Base-by-base conservation (phyloP, 257 asterid genomes). In the Nicotiana knightiana region DNA sequence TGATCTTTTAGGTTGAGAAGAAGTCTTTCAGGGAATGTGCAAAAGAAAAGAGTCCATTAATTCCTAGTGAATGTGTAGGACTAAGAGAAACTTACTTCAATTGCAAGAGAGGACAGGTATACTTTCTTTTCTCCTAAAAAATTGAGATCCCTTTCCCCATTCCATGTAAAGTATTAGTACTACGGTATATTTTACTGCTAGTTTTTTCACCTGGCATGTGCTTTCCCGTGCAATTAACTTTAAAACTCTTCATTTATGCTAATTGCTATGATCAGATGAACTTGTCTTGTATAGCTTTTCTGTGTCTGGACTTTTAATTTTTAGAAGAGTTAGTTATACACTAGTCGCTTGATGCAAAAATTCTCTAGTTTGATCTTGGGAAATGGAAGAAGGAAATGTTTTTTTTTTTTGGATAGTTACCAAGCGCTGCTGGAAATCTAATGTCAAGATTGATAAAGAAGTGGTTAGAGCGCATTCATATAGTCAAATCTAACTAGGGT, bases 31-130 rank as follows among this genome's bases (percentile, higher is more conserved):
- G 97, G 70, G 99, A 95, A 33, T 95, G 99, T 70, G 96, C 96
- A 0, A 92, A 91, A 80, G 97, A 92, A 87, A 88, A 85, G 83
- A 88, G 91, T 87, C 98, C 98, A 11, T 83, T 83, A 9, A 92
- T 95, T 82, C 90, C 98, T 6, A 91, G 92, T 70, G 96, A 93
- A 86, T 95, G 99, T 65, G 97, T 91, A 67, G 99, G 97, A 24
- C 81, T 95, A 10, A 88, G 99, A 84, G 99, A 95, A 87, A 95
- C 99, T 1, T 95, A 92, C 84, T 95, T 92, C 92, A 95, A 92
- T 85, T 95, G 98, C 92, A 93, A 95, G 87, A 92, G 99, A 88
- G 99, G 98, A 78, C 99, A 93, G 94, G 99, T 86, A 85, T 76
- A 84, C 78, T 11, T 62, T 30, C 9, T 11, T 32, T 8, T 2